Conservation (phyloP, 495 filamentous ascomycete species). For the Hypoxylon rickii region DNA sequence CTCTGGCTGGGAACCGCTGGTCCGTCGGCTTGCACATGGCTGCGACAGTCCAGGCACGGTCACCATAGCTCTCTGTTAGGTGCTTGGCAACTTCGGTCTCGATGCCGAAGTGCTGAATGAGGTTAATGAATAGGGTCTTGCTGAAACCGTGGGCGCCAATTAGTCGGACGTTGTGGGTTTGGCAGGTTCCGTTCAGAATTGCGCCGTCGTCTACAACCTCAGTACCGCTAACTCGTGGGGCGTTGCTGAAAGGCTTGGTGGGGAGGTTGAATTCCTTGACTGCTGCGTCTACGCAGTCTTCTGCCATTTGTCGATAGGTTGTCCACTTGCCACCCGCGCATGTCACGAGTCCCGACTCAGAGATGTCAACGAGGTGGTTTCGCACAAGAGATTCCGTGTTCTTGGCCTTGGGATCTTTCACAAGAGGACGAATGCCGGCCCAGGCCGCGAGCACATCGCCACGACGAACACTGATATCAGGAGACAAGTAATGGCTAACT, state of each 20-base stretch:
- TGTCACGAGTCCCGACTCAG: slow-evolving; percentile 83
- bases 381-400: slow-evolving; percentile 95
- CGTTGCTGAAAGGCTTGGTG: slow-evolving; percentile 58
- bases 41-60: slow-evolving; percentile 94
- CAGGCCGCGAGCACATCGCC: slow-evolving; percentile 96
- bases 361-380: slow-evolving; percentile 90
- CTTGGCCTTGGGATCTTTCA: slow-evolving; percentile 90
- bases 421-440: slow-evolving; percentile 91
- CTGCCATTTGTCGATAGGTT: slow-evolving; percentile 98
- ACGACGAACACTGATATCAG: slow-evolving; percentile 91
- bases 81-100: slow-evolving; percentile 96
- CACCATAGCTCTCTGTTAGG: slow-evolving; percentile 86
- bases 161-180: slow-evolving; percentile 88
- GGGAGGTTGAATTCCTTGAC: slow-evolving; percentile 76
- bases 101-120: slow-evolving; percentile 95
- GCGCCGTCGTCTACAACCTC: slow-evolving; percentile 75
- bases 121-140: slow-evolving; percentile 96
- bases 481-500: slow-evolving; percentile 84
- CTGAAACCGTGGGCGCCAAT: slow-evolving; percentile 93
- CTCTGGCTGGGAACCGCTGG: slow-evolving; percentile 84
- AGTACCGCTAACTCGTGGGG: slow-evolving; percentile 78
- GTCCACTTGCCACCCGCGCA: slow-evolving; percentile 99
- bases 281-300: slow-evolving; percentile 93
- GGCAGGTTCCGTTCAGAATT: slow-evolving; percentile 79
- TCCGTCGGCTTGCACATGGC: slow-evolving; percentile 81